These are phyloP conservation scores for Miscanthus sacchariflorus DNA, from an alignment of 202 grass and related monocot species.

Conservation along the genomic window DNA sequence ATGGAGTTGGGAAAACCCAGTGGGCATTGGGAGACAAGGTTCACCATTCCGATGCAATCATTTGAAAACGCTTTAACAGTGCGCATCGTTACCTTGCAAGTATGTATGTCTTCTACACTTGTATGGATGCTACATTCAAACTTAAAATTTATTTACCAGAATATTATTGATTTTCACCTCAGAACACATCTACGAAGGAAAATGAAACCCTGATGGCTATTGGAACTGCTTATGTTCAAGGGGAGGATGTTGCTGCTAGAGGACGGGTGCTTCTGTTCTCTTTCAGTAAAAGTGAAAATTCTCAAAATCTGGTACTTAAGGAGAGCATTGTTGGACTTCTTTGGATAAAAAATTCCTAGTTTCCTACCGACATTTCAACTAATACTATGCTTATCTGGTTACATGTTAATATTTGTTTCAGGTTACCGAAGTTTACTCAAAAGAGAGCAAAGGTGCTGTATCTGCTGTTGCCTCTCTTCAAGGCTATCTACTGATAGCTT, in stretches of 20 bases:
- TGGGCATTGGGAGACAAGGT: constrained; percentile 74
- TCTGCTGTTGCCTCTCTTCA: constrained; percentile 96
- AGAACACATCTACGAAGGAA: constrained; percentile 94
- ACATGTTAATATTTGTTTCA: constrained; percentile 43
- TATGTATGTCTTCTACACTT: constrained; percentile 51
- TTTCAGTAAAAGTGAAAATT: constrained; percentile 78
- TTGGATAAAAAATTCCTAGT: neutral
- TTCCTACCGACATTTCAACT: constrained; percentile 4
- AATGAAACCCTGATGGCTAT: constrained; percentile 91
- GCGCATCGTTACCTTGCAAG: constrained; percentile 85
- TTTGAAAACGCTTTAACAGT: constrained; percentile 95
- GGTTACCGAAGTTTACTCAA: constrained; percentile 90
- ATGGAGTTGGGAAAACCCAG: constrained; percentile 77
- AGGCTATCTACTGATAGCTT: constrained; percentile 95
- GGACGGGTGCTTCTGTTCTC: constrained; percentile 87
- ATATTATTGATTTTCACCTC: constrained; percentile 38
- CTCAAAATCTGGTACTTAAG: constrained; percentile 78
- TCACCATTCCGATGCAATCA: constrained; percentile 87
- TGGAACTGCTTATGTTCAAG: constrained; percentile 96
- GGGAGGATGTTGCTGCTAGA: constrained; percentile 91
- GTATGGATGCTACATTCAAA: neutral
- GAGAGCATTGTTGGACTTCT: constrained; percentile 11
- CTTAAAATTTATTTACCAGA: constrained; percentile 39
- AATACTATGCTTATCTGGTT: constrained; percentile 9
- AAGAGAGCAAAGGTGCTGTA: constrained; percentile 94